Conservation (phyloP, 352 stramenopile genomes). For the Phytophthora boehmeriae region DNA sequence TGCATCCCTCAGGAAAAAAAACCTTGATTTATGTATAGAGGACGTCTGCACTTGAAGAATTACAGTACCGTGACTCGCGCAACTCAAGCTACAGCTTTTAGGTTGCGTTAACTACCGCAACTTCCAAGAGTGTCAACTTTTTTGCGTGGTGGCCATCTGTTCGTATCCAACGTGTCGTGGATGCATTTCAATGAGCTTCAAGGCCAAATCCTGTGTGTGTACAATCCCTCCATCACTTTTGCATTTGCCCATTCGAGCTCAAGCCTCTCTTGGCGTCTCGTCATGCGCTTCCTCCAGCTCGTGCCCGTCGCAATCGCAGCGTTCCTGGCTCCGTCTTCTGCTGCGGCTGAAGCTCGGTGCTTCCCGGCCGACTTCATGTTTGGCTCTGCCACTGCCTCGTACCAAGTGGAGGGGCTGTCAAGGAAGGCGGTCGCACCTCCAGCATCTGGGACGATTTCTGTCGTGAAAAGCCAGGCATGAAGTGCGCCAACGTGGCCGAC, state of each 20-base stretch:
- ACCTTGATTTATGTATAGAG: slow-evolving; percentile 10
- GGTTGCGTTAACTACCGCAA: neutral
- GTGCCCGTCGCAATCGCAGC: slow-evolving; percentile 8
- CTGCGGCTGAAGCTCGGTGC: slow-evolving; percentile 27
- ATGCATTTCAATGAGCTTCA: slow-evolving; percentile 30
- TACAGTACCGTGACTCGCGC: neutral
- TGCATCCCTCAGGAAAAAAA: slow-evolving; percentile 22
- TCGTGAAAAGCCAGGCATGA: slow-evolving; percentile 56
- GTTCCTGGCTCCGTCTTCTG: slow-evolving; percentile 5
- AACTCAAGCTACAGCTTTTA: neutral
- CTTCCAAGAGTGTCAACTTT: no score
- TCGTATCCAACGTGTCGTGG: slow-evolving; percentile 2
- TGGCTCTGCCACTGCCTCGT: slow-evolving; percentile 83
- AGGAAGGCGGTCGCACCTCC: slow-evolving; percentile 70
- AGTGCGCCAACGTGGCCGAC: slow-evolving; percentile 88
- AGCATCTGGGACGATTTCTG: slow-evolving; percentile 94
- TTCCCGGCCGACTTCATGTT: slow-evolving; percentile 76
- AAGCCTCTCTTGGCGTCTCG: slow-evolving; percentile 3
- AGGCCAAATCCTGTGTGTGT: neutral
- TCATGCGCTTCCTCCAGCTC: slow-evolving; percentile 31
- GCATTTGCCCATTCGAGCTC: slow-evolving; percentile 18
- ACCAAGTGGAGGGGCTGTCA: slow-evolving; percentile 92
- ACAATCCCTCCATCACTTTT: slow-evolving; percentile 15
- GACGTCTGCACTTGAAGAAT: slow-evolving; percentile 11
- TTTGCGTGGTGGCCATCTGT: no score